Base-by-base conservation (phyloP, 768 basidiomycete species). In the Cantharellus cinnabarinus region DNA sequence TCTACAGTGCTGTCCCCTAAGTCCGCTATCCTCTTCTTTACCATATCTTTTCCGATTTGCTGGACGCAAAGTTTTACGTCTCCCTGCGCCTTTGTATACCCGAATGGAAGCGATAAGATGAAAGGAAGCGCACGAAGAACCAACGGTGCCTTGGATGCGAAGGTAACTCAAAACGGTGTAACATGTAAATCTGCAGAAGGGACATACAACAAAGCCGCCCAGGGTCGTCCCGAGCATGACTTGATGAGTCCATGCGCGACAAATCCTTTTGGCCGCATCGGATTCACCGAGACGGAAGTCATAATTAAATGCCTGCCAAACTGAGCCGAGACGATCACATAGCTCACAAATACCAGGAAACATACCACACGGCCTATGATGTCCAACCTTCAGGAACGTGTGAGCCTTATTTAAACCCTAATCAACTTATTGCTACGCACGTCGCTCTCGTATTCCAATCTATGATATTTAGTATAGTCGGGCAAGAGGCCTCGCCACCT, bases 261-360 rank as follows among this genome's bases (percentile, higher is more conserved):
- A 62, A 55, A 72, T 71, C 41, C 60, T 58, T 48, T 62, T 57
- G 7, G 70, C 69, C 38, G 69, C 71, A 4, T 62, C 63, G 56
- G 64, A 66, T 58, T 66, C 59, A 20, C 70, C 71, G 10, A 65
- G 63, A 42, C 65, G 62, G 63, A 75, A 74, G 63, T 73, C 70
- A 65, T 74, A 70, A n/a, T 70, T 71, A 52, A 74, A 74, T 0
- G 60, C 73, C 52, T 54, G 34, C 15, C 15, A 29, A 29, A 29
- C 20, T 29, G 34, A 54, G 10, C 29, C 44, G 44, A 10, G 44
- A 48, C 10, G 10, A 48, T 10, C 44, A 29, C 44, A 29, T 48
- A 29, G 44, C 29, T 48, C 10, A 48, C 10, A 29, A 48, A 48
- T 10, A 48, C 44, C 44, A 48, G 44, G 10, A 29, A 10, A 48